phyloP scores from a whole-genome alignment of 2,329 filamentous ascomycete species.

The Elsinoe necatrix region DNA sequence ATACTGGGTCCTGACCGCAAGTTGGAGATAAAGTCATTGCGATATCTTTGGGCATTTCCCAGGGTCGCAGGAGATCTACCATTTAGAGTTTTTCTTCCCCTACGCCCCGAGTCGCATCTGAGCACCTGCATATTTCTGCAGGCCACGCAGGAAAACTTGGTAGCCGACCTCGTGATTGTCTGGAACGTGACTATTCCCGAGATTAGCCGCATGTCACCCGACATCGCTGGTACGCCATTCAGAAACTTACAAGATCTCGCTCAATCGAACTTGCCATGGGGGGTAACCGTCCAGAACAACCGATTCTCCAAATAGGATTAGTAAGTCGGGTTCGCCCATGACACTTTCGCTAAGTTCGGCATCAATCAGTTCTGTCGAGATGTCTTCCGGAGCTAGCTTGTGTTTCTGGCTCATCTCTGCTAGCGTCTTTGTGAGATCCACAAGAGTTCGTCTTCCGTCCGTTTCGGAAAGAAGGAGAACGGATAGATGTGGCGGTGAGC shows the following conservation, averaged over 20 bases:
- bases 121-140: slow-evolving; percentile 76
- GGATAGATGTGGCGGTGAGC: slow-evolving; percentile 39
- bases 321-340: slow-evolving; percentile 80
- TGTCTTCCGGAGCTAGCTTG: slow-evolving; percentile 73
- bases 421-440: slow-evolving; percentile 89
- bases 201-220: slow-evolving; percentile 13
- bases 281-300: slow-evolving; percentile 86
- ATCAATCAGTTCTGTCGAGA: slow-evolving; percentile 78
- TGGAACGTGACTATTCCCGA: slow-evolving; percentile 39
- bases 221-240: not conserved
- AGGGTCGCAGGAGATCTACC: not conserved
- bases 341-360: slow-evolving; percentile 71
- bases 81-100: slow-evolving; percentile 4
- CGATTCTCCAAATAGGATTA: slow-evolving; percentile 77
- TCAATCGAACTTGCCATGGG: slow-evolving; percentile 90
- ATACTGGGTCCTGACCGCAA: not conserved
- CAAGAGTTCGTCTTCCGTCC: slow-evolving; percentile 85
- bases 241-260: slow-evolving; percentile 71
- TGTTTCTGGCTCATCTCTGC: slow-evolving; percentile 88
- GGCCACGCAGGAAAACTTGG: slow-evolving; percentile 78
- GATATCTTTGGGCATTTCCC: not conserved
- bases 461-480: slow-evolving; percentile 77
- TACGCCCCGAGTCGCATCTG: slow-evolving; percentile 75
- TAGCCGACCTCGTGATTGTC: slow-evolving; percentile 83
- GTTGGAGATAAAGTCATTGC: not conserved